A percentile compares a stretch with the other conserved stretches of the same genome.
phyloP scores from a whole-genome alignment of 495 filamentous ascomycete genomes.

The Xylaria curta region DNA sequence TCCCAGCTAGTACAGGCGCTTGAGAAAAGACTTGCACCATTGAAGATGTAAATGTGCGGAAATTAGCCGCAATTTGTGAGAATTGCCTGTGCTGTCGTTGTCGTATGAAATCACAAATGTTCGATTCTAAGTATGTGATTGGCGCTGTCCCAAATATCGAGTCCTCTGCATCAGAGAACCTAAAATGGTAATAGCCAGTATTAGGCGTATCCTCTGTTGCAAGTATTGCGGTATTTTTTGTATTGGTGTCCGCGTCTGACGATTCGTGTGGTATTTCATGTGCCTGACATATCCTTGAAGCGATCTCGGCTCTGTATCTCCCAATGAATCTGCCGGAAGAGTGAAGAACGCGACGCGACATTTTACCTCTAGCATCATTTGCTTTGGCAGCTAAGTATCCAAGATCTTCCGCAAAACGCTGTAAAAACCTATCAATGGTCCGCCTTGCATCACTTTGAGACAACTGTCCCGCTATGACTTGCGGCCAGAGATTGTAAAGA shows the following conservation, averaged over 20 bases:
- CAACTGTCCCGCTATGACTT: not conserved
- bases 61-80: not conserved
- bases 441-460: not conserved
- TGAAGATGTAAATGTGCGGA: conserved; percentile 3
- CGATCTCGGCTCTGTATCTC: not conserved
- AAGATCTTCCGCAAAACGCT: conserved; percentile 6
- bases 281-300: not conserved
- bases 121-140: not conserved
- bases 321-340: not conserved
- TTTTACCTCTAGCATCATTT: no score
- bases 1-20: not conserved
- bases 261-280: not conserved
- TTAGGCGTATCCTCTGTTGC: not conserved
- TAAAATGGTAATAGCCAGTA: not conserved
- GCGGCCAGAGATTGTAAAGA: conserved; percentile 10
- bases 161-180: not conserved
- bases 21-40: not conserved
- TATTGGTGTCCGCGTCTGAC: not conserved
- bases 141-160: conserved; percentile 10
- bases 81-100: not conserved
- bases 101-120: not conserved
- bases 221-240: not conserved
- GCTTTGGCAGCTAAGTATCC: not conserved
- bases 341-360: not conserved
- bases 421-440: conserved; percentile 3